These are phyloP conservation scores for Wickerhamomyces sp. DNA, from an alignment of 1,139 yeast genomes.

Conservation along the genomic window DNA sequence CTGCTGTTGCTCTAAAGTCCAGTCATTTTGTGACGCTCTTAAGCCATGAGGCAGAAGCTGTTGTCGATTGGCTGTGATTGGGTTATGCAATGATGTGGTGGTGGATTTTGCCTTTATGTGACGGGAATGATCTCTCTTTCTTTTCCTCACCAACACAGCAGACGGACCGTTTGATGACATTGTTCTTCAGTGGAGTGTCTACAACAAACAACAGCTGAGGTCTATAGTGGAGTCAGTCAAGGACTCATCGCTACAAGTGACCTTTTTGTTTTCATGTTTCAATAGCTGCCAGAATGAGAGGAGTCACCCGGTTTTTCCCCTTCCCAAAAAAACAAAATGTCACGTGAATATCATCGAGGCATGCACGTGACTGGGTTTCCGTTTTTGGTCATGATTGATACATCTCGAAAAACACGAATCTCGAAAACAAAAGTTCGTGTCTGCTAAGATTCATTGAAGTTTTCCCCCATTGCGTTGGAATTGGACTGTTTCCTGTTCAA, in stretches of 20 bases:
- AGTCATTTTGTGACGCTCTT: not conserved
- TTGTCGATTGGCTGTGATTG: not conserved
- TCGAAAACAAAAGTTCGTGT: not conserved
- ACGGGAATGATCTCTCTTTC: constrained; percentile 5
- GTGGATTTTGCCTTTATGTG: not conserved
- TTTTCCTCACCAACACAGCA: constrained; percentile 7
- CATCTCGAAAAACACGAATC: not conserved
- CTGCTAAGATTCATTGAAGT: not conserved
- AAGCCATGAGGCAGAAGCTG: not conserved
- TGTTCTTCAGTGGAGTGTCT: not conserved
- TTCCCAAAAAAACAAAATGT: too few relatives aligned
- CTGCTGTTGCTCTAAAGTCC: not conserved
- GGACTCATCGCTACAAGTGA: too few relatives aligned
- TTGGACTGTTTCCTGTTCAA: not conserved
- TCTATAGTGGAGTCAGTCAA: too few relatives aligned
- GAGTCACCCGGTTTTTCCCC: not conserved
- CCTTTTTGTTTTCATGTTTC: not conserved
- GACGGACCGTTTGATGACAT: not conserved
- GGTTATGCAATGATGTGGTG: not conserved
- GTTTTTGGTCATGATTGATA: not conserved
- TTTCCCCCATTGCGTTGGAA: not conserved
- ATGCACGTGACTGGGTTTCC: not conserved
- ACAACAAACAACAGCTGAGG: too few relatives aligned
- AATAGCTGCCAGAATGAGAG: not conserved
- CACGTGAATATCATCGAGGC: not conserved